Percentiles rank a stretch among this genome's conserved stretches.
phyloP scores from a whole-genome alignment of 1,284 basidiomycete species.

The Microbotryum silenes-acaulis region DNA sequence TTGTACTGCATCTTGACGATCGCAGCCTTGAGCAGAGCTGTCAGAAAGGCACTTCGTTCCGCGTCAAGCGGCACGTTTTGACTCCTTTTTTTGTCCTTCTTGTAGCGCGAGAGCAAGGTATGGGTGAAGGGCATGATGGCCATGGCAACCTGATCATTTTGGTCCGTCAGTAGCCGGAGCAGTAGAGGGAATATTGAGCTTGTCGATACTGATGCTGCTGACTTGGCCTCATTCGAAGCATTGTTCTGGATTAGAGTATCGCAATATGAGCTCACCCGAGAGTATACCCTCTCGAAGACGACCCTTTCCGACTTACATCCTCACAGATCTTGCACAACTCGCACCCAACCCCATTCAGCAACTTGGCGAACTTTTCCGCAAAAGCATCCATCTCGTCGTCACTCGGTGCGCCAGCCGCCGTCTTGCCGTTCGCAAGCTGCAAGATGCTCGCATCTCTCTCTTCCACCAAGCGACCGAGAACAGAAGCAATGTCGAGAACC shows the following conservation, averaged over 20 bases:
- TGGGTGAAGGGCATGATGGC: constrained; percentile 71
- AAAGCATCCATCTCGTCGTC: constrained; percentile 63
- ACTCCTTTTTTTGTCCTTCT: constrained; percentile 61
- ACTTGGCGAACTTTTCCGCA: constrained; percentile 75
- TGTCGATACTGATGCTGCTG: constrained; percentile 62
- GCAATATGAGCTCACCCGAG: constrained; percentile 9
- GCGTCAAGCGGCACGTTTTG: constrained; percentile 46
- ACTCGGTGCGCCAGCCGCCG: constrained; percentile 54
- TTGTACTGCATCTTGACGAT: constrained; percentile 61
- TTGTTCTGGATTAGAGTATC: constrained; percentile 48
- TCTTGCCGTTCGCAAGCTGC: constrained; percentile 49
- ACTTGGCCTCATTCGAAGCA: constrained; percentile 54
- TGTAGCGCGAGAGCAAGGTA: constrained; percentile 65
- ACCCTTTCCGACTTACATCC: constrained; percentile 52
- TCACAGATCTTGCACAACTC: constrained; percentile 74
- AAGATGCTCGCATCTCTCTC: constrained; percentile 43
- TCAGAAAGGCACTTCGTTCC: constrained; percentile 70
- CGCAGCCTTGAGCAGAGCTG: constrained; percentile 68
- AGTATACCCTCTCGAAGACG: not conserved
- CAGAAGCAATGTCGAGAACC: constrained; percentile 73
- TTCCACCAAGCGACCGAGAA: constrained; percentile 58
- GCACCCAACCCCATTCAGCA: constrained; percentile 73
- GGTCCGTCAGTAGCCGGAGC: constrained; percentile 81
- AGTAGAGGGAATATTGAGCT: constrained; percentile 69
- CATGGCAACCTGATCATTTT: constrained; percentile 75